Conservation (phyloP, 176 grass and related monocot species). For the Musa beccarii region DNA sequence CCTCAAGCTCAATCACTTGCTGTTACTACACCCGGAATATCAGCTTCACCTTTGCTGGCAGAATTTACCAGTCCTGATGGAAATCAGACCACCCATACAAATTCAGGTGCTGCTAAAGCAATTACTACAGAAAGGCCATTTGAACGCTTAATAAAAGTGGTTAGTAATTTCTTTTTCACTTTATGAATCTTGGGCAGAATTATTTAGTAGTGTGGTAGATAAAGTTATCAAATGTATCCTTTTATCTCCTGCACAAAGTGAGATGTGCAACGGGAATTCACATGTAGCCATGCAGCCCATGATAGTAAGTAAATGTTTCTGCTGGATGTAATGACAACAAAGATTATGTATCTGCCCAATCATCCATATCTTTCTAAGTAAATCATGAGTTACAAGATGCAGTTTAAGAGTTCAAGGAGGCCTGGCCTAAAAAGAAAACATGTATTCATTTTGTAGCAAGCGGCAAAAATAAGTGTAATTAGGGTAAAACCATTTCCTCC, state of each 20-base stretch:
- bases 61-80: slow-evolving; percentile 75
- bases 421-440: too few relatives aligned
- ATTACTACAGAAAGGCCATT: slow-evolving; percentile 68
- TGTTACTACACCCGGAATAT: slow-evolving; percentile 89
- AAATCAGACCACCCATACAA: slow-evolving; percentile 53
- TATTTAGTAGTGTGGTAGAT: slow-evolving; percentile 13
- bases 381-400: too few relatives aligned
- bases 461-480: too few relatives aligned
- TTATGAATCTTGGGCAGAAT: slow-evolving; percentile 4
- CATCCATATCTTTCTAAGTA: too few relatives aligned
- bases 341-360: too few relatives aligned
- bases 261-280: not conserved
- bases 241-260: not conserved
- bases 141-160: slow-evolving; percentile 74
- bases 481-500: too few relatives aligned
- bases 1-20: slow-evolving; percentile 60
- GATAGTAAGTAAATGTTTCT: not conserved
- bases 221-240: not conserved
- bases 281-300: not conserved
- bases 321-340: too few relatives aligned
- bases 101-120: slow-evolving; percentile 49
- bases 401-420: too few relatives aligned
- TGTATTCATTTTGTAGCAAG: too few relatives aligned
- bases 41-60: slow-evolving; percentile 78
- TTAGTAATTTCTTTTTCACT: slow-evolving; percentile 28